Conservation (phyloP, 768 basidiomycete genomes). For the Suillus ampliporus region DNA sequence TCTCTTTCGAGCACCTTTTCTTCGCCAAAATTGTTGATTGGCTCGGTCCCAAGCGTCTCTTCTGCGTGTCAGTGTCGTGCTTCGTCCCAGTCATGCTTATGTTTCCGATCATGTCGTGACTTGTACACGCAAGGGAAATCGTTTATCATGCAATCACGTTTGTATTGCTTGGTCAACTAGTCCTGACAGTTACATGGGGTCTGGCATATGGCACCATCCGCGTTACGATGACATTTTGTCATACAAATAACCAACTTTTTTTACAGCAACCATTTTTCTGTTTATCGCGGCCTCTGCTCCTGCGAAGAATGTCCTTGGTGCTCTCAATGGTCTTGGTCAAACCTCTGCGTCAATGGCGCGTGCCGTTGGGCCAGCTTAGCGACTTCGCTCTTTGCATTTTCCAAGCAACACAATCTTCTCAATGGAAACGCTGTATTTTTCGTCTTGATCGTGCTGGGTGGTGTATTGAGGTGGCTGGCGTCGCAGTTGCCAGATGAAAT, state of each 20-base stretch:
- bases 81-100: slow-evolving; percentile 46
- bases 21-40: slow-evolving; percentile 45
- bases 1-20: slow-evolving; percentile 44
- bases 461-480: slow-evolving; percentile 16
- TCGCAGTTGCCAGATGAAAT: neutral
- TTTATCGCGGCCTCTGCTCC: slow-evolving; percentile 59
- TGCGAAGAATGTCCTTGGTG: slow-evolving; percentile 57
- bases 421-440: slow-evolving; percentile 58
- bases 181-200: neutral
- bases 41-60: slow-evolving; percentile 48
- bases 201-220: too few species aligned
- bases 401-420: slow-evolving; percentile 52
- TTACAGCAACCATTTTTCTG: slow-evolving; percentile 56
- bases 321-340: slow-evolving; percentile 62
- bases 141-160: slow-evolving; percentile 43
- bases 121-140: slow-evolving; percentile 40
- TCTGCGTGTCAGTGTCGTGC: slow-evolving; percentile 43
- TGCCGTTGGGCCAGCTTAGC: slow-evolving; percentile 54
- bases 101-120: slow-evolving; percentile 51
- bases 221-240: too few species aligned
- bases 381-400: slow-evolving; percentile 59
- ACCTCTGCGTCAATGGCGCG: slow-evolving; percentile 50
- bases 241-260: too few species aligned
- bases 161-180: slow-evolving; percentile 37
- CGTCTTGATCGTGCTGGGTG: slow-evolving; percentile 41